A percentile compares a stretch with the other conserved stretches of the same genome.
These are phyloP conservation scores for Trametes gibbosa DNA, from an alignment of 768 basidiomycete species.

Conservation along the genomic window DNA sequence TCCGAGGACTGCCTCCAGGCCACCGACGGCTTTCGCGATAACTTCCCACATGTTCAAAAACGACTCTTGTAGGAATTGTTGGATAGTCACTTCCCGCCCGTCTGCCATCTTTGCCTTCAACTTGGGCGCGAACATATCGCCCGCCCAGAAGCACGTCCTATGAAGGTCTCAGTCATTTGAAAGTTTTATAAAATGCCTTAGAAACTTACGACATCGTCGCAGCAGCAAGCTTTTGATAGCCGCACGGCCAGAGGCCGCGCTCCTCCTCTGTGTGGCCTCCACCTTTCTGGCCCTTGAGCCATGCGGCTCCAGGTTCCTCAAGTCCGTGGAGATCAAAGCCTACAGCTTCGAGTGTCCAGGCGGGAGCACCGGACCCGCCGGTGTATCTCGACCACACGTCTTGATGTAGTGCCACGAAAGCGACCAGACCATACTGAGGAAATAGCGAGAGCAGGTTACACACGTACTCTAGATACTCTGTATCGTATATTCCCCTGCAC, in stretches of 20 bases:
- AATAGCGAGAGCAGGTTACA: constrained; percentile 63
- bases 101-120: constrained; percentile 48
- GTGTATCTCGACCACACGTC: constrained; percentile 96
- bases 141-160: constrained; percentile 93
- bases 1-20: constrained; percentile 78
- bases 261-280: constrained; percentile 76
- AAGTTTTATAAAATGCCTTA: not conserved
- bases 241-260: constrained; percentile 87
- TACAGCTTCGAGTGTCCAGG: constrained; percentile 86
- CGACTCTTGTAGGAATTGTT: constrained; percentile 77
- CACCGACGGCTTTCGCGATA: constrained; percentile 65
- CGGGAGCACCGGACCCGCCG: constrained; percentile 94
- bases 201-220: constrained; percentile 84
- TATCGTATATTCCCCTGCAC: constrained; percentile 77
- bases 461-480: constrained; percentile 79
- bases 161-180: not conserved
- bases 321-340: constrained; percentile 83
- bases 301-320: constrained; percentile 83
- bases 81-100: constrained; percentile 60
- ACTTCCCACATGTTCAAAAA: constrained; percentile 77
- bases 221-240: constrained; percentile 91
- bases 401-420: constrained; percentile 84
- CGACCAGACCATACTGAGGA: constrained; percentile 68
- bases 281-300: constrained; percentile 76
- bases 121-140: constrained; percentile 81